phyloP scores from a whole-genome alignment of 768 basidiomycete genomes.

The Kwoniella sp. region DNA sequence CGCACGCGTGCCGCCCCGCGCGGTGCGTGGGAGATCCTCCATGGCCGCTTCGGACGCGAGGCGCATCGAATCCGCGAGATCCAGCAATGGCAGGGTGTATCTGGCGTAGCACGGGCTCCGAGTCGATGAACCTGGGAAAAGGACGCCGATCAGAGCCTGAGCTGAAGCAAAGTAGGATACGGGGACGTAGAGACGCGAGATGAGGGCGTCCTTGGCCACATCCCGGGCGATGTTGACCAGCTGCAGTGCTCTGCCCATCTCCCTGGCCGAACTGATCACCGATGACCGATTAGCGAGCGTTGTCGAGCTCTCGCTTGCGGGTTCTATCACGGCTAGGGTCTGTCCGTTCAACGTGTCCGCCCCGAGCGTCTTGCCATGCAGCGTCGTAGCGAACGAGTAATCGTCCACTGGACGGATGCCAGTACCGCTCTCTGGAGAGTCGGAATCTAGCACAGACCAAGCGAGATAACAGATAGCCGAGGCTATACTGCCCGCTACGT shows the following conservation, averaged over 20 bases:
- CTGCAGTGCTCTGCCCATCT: constrained; percentile 52
- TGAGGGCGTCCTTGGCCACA: constrained; percentile 45
- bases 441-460: constrained; percentile 11
- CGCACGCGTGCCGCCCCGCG: constrained; percentile 46
- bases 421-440: neutral
- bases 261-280: constrained; percentile 29
- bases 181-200: constrained; percentile 49
- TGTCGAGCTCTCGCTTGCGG: neutral
- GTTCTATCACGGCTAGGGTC: no score
- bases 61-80: constrained; percentile 37
- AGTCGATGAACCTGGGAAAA: neutral
- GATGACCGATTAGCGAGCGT: no score
- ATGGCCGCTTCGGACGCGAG: constrained; percentile 21
- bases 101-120: constrained; percentile 6
- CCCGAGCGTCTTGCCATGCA: constrained; percentile 2
- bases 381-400: neutral
- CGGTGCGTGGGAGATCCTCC: constrained; percentile 34
- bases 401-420: constrained; percentile 18
- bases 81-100: constrained; percentile 38
- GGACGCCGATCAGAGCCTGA: neutral
- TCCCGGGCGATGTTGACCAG: constrained; percentile 52
- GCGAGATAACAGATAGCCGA: constrained; percentile 50
- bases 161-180: constrained; percentile 27
- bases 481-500: constrained; percentile 51
- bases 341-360: no score